Evolutionary conservation across 1,284 basidiomycete species (phyloP), one percentile per base, ranked within the genome.

Genomic region (Malassezia cuniculi): DNA sequence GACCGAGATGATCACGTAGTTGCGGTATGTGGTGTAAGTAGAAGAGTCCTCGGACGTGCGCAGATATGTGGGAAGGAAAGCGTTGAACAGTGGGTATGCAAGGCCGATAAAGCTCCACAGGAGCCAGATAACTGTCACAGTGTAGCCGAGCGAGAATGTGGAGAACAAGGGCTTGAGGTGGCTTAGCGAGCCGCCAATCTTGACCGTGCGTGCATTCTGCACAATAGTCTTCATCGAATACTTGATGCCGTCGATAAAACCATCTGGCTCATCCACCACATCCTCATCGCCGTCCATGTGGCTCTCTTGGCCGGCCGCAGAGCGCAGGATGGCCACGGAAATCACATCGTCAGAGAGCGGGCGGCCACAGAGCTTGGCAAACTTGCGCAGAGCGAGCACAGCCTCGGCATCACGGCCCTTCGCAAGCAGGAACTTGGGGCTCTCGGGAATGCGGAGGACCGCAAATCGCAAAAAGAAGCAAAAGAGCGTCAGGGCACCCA

Each of bases 21-120:
- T 55, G 16, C 55, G 47, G 50, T 65, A 66, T 9, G 55, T 58
- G n/a, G 20, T 30, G 27, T 39, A n/a, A 2, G 36, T 47, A 4
- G 39, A 40, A 4, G 21, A 3, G 3, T 27, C 26, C 17, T 42
- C 52, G 4, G 21, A 20, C 15, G 44, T 38, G 11, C 46, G 43
- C 8, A 66, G 54, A 34, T 63, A 65, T 35, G 61, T 46, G 32
- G 62, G 51, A 34, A 66, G 35, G 50, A 66, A 66, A 2, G 63
- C 56, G 38, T 66, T 66, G 54, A 57, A 66, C 16, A 66, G 54
- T 16, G 63, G 63, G 43, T 66, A 66, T n/a, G 57, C 60, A 20
- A 63, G 44, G 36, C 63, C 63, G 30, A 66, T 66, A n/a, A 66
- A 41, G 15, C 48, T 48, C 64, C 64, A 66, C 6, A 65, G 47